Evolutionary conservation across 805 yeast genomes (phyloP).

Genomic region (Yueomyces sp.): DNA sequence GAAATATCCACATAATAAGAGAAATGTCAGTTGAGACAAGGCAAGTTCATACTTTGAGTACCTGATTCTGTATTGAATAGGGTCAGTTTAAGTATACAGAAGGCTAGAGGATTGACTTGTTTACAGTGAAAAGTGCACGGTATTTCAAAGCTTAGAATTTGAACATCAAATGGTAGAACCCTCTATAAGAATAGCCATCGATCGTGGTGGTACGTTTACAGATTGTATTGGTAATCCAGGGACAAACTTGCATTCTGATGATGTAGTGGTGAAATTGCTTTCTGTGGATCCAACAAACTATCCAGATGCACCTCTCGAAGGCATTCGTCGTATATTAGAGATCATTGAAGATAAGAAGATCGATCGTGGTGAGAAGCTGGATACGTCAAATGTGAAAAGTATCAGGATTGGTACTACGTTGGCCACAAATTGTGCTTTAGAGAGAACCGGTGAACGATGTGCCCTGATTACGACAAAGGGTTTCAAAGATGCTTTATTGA

Average conservation of each 20-base stretch:
- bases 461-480: slow-evolving; percentile 83
- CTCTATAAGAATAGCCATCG: slow-evolving; percentile 28
- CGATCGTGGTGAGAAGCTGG: slow-evolving; percentile 48
- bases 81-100: too few species aligned
- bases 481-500: slow-evolving; percentile 64
- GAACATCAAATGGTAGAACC: too few species aligned
- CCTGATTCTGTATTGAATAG: too few species aligned
- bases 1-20: too few species aligned
- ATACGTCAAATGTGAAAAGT: slow-evolving; percentile 47
- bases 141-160: too few species aligned
- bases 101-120: too few species aligned
- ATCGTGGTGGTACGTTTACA: slow-evolving; percentile 86
- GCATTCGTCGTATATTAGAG: slow-evolving; percentile 68
- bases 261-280: slow-evolving; percentile 59
- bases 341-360: slow-evolving; percentile 37
- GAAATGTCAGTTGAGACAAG: too few species aligned
- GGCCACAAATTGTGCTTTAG: slow-evolving; percentile 89
- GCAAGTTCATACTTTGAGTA: too few species aligned
- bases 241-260: slow-evolving; percentile 36
- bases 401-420: slow-evolving; percentile 90
- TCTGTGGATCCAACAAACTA: slow-evolving; percentile 86
- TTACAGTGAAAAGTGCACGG: too few species aligned
- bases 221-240: slow-evolving; percentile 48
- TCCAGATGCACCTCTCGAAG: slow-evolving; percentile 85
- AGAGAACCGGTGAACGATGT: slow-evolving; percentile 82